Percentiles rank a stretch among this genome's conserved stretches.
phyloP scores from a whole-genome alignment of 768 basidiomycete species.

The Naganishia kalamii region DNA sequence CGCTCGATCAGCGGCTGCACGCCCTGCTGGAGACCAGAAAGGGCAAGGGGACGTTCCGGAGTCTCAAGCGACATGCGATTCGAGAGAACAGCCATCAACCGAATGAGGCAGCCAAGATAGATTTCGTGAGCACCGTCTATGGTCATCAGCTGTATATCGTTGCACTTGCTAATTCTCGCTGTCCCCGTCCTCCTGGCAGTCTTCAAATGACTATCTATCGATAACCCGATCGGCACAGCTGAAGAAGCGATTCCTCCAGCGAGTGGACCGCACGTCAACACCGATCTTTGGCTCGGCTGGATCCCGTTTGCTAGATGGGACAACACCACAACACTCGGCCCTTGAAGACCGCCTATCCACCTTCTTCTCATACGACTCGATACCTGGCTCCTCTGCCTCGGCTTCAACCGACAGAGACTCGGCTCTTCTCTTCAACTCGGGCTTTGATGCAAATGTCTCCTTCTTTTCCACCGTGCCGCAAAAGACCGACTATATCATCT shows the following conservation, averaged over 20 bases:
- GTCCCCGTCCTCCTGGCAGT: conserved; percentile 34
- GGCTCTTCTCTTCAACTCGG: conserved; percentile 82
- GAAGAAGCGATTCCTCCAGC: conserved; percentile 56
- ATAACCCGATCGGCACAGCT: conserved; percentile 59
- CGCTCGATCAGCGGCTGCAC: conserved; percentile 31
- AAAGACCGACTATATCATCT: conserved; percentile 65
- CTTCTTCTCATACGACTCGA: conserved; percentile 53
- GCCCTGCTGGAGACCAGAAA: conserved; percentile 32
- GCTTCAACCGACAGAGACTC: neutral
- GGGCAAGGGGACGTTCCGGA: conserved; percentile 33
- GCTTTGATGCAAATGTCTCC: conserved; percentile 85
- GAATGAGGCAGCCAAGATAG: conserved; percentile 16
- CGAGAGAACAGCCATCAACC: conserved; percentile 19
- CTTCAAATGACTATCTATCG: conserved; percentile 90
- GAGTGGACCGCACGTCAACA: conserved; percentile 52
- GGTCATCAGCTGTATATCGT: too few relatives aligned
- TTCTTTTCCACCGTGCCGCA: conserved; percentile 78
- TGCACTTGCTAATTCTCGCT: neutral
- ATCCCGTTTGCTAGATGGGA: conserved; percentile 76
- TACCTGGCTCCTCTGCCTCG: neutral
- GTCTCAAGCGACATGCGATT: conserved; percentile 27
- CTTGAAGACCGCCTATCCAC: conserved; percentile 64
- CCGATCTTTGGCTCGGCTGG: conserved; percentile 75
- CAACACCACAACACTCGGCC: conserved; percentile 57
- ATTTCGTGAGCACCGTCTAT: conserved; percentile 45